phyloP scores from a whole-genome alignment of 495 filamentous ascomycete species.

The Aspergillus conjunctus region DNA sequence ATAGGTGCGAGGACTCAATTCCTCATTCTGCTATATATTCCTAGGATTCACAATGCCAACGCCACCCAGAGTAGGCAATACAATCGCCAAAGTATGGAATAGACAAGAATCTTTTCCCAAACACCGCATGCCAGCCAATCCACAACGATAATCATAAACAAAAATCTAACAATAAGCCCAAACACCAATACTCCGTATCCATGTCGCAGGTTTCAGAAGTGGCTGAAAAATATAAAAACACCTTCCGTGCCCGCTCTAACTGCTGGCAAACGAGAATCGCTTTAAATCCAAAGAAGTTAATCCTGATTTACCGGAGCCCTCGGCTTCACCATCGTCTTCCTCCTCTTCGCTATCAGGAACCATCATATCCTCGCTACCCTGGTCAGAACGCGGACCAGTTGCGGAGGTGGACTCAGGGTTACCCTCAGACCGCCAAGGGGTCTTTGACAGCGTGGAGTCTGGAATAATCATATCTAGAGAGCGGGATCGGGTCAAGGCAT shows the following conservation, averaged over 20 bases:
- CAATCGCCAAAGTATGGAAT: conserved; percentile 6
- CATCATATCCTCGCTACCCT: conserved; percentile 78
- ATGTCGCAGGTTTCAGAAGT: neutral
- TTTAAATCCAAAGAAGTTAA: conserved; percentile 50
- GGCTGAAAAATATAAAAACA: neutral
- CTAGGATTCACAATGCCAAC: conserved; percentile 27
- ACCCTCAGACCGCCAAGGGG: neutral
- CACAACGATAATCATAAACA: neutral
- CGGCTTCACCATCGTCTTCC: conserved; percentile 40
- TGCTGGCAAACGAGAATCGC: conserved; percentile 53
- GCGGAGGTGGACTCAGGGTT: neutral
- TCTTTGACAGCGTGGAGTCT: conserved; percentile 13
- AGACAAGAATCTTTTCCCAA: neutral
- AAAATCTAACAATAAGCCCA: conserved; percentile 1
- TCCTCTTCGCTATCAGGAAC: conserved; percentile 73
- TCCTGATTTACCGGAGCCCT: conserved; percentile 18
- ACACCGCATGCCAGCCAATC: neutral
- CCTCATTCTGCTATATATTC: neutral
- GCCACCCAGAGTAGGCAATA: conserved; percentile 5
- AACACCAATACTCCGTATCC: conserved; percentile 21
- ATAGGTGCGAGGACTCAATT: neutral
- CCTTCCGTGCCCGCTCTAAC: conserved; percentile 26
- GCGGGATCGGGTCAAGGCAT: conserved; percentile 46
- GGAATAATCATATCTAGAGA: conserved; percentile 36
- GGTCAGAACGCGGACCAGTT: conserved; percentile 15